Percentiles rank a stretch among this genome's conserved stretches.
These are phyloP conservation scores for Neophaeococcomyces aloes DNA, from an alignment of 2,329 filamentous ascomycete genomes.

Conservation along the genomic window DNA sequence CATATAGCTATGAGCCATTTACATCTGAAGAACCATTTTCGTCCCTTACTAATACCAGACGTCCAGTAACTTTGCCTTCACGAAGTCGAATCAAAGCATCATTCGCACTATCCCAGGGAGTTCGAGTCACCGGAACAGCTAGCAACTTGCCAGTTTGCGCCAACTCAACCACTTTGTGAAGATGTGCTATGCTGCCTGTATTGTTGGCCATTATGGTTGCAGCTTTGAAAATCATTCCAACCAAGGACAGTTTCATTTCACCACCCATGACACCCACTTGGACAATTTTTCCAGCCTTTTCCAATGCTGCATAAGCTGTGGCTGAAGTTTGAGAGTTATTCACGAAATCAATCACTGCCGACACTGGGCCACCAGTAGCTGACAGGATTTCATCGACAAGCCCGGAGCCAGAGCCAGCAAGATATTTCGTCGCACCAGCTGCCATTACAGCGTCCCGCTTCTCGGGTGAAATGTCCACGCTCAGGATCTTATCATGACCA, in stretches of 20 bases:
- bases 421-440: constrained; percentile 10
- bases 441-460: constrained; percentile 8
- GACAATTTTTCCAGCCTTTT: constrained; percentile 14
- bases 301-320: constrained; percentile 4
- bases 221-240: constrained; percentile 5
- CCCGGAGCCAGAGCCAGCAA: constrained; percentile 2
- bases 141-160: constrained; percentile 9
- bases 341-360: constrained; percentile 14
- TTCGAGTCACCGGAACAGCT: constrained; percentile 8
- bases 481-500: constrained; percentile 10
- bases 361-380: constrained; percentile 9
- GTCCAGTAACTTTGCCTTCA: constrained; percentile 11
- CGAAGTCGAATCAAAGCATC: constrained; percentile 12
- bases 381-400: constrained; percentile 5
- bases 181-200: constrained; percentile 10
- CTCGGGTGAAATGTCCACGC: constrained; percentile 9
- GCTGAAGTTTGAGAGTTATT: constrained; percentile 13
- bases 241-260: constrained; percentile 11
- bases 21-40: constrained; percentile 29
- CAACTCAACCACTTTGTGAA: constrained; percentile 7
- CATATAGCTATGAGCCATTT: too few species aligned
- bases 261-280: constrained; percentile 15
- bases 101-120: constrained; percentile 10
- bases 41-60: constrained; percentile 10
- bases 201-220: constrained; percentile 10